These are phyloP conservation scores for Logfia minima DNA, from an alignment of 129 eudicot species.

Conservation along the genomic window DNA sequence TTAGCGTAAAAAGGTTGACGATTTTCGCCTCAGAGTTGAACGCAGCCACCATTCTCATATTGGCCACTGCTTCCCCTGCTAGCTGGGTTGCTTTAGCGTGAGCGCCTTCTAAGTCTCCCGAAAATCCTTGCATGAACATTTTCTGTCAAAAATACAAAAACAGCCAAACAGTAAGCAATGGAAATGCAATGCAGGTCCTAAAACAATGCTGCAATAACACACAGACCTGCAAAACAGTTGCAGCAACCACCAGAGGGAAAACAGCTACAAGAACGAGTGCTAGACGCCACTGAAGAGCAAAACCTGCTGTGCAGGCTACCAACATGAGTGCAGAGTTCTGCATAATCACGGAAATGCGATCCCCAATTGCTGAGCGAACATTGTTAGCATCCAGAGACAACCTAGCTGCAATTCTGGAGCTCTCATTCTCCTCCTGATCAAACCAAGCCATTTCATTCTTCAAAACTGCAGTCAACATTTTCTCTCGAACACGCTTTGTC, in stretches of 20 bases:
- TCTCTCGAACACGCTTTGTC: constrained; percentile 87
- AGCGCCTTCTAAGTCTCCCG: constrained; percentile 89
- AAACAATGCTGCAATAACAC: constrained; percentile 3
- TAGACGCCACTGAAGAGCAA: constrained; percentile 90
- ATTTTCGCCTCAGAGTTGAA: constrained; percentile 82
- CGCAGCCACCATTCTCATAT: constrained; percentile 89
- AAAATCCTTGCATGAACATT: constrained; percentile 96
- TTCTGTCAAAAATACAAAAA: constrained; percentile 48
- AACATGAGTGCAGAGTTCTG: constrained; percentile 94
- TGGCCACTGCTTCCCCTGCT: constrained; percentile 92
- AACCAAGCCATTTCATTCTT: constrained; percentile 96
- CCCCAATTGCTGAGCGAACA: constrained; percentile 90
- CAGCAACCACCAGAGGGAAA: constrained; percentile 88
- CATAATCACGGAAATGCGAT: constrained; percentile 83
- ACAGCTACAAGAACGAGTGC: constrained; percentile 94
- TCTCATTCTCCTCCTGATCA: constrained; percentile 92
- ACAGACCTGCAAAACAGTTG: constrained; percentile 86
- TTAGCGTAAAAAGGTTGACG: constrained; percentile 59
- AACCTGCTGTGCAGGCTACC: constrained; percentile 91
- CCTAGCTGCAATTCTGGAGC: constrained; percentile 83
- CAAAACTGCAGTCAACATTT: constrained; percentile 73
- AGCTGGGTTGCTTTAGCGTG: constrained; percentile 91
- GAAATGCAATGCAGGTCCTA: background rate
- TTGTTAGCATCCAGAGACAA: constrained; percentile 86
- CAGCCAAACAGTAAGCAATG: background rate